Percentiles rank a stretch among this genome's conserved stretches.
These are phyloP conservation scores for Populus pruinosa DNA, from an alignment of 345 rosid genomes.

Conservation along the genomic window DNA sequence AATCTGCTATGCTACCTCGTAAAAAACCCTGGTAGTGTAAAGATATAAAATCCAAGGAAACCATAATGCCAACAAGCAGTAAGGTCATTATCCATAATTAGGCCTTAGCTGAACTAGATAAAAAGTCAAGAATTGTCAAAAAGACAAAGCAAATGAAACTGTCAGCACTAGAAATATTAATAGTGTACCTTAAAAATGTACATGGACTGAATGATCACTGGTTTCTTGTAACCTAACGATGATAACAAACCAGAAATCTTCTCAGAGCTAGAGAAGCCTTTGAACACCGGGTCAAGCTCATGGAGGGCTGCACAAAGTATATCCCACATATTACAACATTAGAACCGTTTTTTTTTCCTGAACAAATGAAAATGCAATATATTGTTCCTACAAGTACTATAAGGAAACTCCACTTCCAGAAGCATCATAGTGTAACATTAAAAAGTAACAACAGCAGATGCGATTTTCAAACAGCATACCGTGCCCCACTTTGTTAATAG, in stretches of 20 bases:
- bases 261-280: slow-evolving; percentile 54
- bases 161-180: not conserved
- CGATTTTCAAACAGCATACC: slow-evolving; percentile 40
- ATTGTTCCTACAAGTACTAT: not conserved
- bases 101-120: not conserved
- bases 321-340: slow-evolving; percentile 8
- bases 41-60: no score
- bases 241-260: slow-evolving; percentile 53
- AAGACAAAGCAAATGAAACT: not conserved
- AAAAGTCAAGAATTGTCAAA: not conserved
- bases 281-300: slow-evolving; percentile 76
- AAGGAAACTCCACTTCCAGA: slow-evolving; percentile 2
- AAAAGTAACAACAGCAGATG: not conserved
- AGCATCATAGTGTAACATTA: not conserved
- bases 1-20: no score
- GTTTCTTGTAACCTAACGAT: slow-evolving; percentile 78
- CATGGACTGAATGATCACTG: slow-evolving; percentile 82
- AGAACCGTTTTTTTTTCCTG: not conserved
- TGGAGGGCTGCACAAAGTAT: slow-evolving; percentile 61
- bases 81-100: not conserved
- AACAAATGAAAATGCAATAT: not conserved
- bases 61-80: no score
- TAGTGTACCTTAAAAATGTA: slow-evolving; percentile 76
- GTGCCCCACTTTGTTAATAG: slow-evolving; percentile 95
- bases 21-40: no score